phyloP scores from a whole-genome alignment of 768 basidiomycete species.

The Agrocybe pediades region DNA sequence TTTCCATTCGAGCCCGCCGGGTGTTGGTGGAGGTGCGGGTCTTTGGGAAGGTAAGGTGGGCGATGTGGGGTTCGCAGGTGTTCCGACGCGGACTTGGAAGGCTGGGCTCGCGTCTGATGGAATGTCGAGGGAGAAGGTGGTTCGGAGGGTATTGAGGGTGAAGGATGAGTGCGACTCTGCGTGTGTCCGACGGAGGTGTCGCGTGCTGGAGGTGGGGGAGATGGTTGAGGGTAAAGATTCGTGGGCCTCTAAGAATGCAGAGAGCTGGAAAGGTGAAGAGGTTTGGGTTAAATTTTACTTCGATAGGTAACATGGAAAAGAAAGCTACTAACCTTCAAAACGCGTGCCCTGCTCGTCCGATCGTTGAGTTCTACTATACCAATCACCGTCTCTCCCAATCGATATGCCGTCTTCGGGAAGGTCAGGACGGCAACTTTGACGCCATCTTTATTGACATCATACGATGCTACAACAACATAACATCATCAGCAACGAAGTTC shows the following conservation, averaged over 20 bases:
- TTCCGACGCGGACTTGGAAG: slow-evolving; percentile 67
- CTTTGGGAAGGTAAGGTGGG: not conserved
- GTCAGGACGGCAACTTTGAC: slow-evolving; percentile 88
- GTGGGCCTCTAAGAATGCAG: slow-evolving; percentile 87
- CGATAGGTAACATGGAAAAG: not conserved
- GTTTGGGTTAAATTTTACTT: not conserved
- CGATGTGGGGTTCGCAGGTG: slow-evolving; percentile 9
- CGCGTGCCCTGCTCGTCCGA: slow-evolving; percentile 65
- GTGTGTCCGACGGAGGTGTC: slow-evolving; percentile 71
- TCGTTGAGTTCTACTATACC: slow-evolving; percentile 90
- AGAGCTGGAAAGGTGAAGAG: slow-evolving; percentile 52
- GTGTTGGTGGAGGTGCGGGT: slow-evolving; percentile 17
- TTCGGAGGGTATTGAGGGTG: slow-evolving; percentile 68
- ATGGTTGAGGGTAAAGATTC: slow-evolving; percentile 75
- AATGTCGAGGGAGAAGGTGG: slow-evolving; percentile 89
- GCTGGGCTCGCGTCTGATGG: slow-evolving; percentile 90
- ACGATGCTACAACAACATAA: slow-evolving; percentile 61
- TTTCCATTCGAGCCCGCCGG: slow-evolving; percentile 90
- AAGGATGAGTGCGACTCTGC: slow-evolving; percentile 86
- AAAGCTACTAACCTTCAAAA: slow-evolving; percentile 66
- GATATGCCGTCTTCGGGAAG: slow-evolving; percentile 87
- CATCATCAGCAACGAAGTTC: not conserved
- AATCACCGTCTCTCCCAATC: slow-evolving; percentile 89
- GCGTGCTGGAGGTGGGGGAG: slow-evolving; percentile 45
- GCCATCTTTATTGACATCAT: slow-evolving; percentile 94